Evolutionary conservation across 1,284 basidiomycete genomes (phyloP).

Genomic region (Moesziomyces sp.): DNA sequence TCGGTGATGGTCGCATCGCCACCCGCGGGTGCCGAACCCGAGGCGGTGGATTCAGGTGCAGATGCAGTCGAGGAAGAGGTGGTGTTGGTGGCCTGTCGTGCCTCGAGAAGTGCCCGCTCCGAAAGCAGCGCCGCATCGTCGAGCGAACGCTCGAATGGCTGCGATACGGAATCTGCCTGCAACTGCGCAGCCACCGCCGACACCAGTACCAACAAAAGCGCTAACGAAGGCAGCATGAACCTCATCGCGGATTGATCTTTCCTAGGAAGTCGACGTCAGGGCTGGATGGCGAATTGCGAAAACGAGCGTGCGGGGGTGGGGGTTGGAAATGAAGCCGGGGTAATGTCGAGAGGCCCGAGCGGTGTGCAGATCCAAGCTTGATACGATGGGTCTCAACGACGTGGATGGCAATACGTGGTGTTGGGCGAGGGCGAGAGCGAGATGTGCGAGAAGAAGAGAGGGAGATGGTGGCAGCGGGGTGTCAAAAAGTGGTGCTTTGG

Average conservation of each 20-base stretch:
- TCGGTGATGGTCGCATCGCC: constrained; percentile 50
- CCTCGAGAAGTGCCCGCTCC: constrained; percentile 22
- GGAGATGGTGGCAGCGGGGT: constrained; percentile 1
- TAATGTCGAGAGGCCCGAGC: too few relatives aligned
- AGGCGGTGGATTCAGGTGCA: constrained; percentile 21
- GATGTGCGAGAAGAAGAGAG: not conserved
- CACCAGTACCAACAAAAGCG: constrained; percentile 6
- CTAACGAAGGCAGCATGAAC: constrained; percentile 8
- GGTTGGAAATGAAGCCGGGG: too few relatives aligned
- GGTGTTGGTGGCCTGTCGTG: constrained; percentile 29
- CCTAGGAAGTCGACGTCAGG: not conserved
- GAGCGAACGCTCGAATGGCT: constrained; percentile 27
- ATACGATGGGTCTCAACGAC: too few relatives aligned
- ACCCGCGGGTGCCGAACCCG: constrained; percentile 34
- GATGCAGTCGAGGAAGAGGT: constrained; percentile 16
- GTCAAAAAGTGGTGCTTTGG: too few relatives aligned
- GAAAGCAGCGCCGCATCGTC: constrained; percentile 13
- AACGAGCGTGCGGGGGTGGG: too few relatives aligned
- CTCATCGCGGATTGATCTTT: constrained; percentile 6
- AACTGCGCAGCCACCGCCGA: constrained; percentile 14
- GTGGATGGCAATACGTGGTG: too few relatives aligned
- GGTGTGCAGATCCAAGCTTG: too few relatives aligned
- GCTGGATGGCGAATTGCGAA: not conserved
- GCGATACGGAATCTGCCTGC: constrained; percentile 13
- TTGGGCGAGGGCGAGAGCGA: not conserved